Percentiles rank a stretch among this genome's conserved stretches.
Conservation (phyloP, 805 yeast species). For the Trichomonascus vanleenenianus region DNA sequence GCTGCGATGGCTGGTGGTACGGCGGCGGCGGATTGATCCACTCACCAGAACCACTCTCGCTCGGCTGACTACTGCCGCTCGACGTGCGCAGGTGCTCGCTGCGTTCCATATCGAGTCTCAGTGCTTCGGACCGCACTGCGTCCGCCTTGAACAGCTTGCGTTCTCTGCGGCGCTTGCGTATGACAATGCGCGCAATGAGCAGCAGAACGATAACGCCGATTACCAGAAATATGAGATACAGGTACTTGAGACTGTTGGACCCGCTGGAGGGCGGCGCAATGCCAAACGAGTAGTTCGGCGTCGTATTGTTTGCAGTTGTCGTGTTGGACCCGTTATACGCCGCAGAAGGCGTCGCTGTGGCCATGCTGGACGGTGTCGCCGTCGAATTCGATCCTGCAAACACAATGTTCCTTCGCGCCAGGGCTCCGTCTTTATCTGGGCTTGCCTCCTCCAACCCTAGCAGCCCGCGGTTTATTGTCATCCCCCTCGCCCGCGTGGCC, state of each 20-base stretch:
- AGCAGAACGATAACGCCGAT: constrained; percentile 15
- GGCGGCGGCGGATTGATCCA: constrained; percentile 7
- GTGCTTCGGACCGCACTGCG: constrained; percentile 15
- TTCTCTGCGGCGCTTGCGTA: constrained; percentile 16
- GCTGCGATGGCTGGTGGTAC: neutral
- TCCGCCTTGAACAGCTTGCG: constrained; percentile 8
- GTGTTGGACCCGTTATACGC: too few relatives aligned
- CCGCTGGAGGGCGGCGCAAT: neutral
- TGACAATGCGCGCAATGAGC: constrained; percentile 10
- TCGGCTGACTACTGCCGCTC: neutral
- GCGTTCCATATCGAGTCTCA: constrained; percentile 15
- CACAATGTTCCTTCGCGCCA: too few relatives aligned
- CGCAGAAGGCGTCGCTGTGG: neutral
- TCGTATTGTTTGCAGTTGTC: constrained; percentile 1
- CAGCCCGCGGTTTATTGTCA: too few relatives aligned
- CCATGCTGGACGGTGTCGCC: too few relatives aligned
- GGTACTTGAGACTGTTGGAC: constrained; percentile 12
- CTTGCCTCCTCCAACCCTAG: too few relatives aligned
- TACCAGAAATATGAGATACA: constrained; percentile 18
- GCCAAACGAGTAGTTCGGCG: neutral
- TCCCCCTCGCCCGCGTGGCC: too few relatives aligned
- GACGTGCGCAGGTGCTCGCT: neutral
- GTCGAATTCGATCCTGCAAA: neutral
- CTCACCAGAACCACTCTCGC: neutral
- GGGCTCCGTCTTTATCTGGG: too few relatives aligned